Evolutionary conservation across 352 stramenopile species (phyloP).

Genomic region (Pythium guiyangense): DNA sequence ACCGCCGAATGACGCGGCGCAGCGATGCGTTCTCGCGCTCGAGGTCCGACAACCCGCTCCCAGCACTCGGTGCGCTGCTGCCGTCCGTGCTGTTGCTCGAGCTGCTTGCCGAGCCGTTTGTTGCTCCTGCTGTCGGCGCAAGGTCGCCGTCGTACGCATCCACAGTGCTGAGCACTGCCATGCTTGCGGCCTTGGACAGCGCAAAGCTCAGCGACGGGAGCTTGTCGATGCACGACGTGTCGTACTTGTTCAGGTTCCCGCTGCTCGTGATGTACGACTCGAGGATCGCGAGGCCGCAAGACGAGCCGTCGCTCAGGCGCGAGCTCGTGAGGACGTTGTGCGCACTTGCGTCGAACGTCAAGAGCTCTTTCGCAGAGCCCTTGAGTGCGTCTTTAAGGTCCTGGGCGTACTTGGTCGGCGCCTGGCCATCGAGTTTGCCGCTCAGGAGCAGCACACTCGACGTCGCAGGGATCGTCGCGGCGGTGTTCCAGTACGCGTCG

Average conservation of each 20-base stretch:
- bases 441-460: constrained; percentile 54
- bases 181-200: constrained; percentile 26
- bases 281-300: constrained; percentile 45
- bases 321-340: constrained; percentile 41
- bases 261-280: constrained; percentile 47
- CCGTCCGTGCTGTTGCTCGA: constrained; percentile 2
- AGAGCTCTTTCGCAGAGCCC: constrained; percentile 37
- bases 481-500: constrained; percentile 25
- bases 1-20: background rate
- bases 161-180: constrained; percentile 35
- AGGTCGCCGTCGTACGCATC: constrained; percentile 47
- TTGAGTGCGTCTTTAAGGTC: constrained; percentile 30
- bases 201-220: constrained; percentile 28
- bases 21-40: constrained; percentile 13
- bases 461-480: constrained; percentile 22
- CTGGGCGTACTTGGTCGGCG: constrained; percentile 37
- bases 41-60: constrained; percentile 2
- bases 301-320: constrained; percentile 25
- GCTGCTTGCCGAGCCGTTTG: constrained; percentile 11
- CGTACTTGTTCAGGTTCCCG: constrained; percentile 39
- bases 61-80: background rate
- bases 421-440: constrained; percentile 37
- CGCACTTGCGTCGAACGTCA: constrained; percentile 29
- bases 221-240: constrained; percentile 46
- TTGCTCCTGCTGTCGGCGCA: background rate